Evolutionary conservation across 495 filamentous ascomycete species (phyloP).

Genomic region (Glonium stellatum): DNA sequence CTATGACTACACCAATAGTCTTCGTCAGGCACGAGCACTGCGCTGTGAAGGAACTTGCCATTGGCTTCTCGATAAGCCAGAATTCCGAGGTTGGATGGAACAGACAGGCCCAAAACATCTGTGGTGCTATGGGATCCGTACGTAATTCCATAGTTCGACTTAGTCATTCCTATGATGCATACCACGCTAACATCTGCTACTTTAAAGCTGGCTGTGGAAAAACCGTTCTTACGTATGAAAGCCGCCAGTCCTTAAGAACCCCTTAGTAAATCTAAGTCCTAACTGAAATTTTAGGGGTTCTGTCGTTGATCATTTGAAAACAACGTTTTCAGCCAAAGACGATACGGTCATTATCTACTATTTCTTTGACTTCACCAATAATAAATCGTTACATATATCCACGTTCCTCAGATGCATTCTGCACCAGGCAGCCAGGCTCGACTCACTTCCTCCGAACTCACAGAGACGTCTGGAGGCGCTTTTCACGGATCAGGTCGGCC

Average conservation of each 20-base stretch:
- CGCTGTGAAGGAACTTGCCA: slow-evolving; percentile 19
- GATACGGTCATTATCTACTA: slow-evolving; percentile 24
- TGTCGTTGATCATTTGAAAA: slow-evolving; percentile 12
- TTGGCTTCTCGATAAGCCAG: slow-evolving; percentile 13
- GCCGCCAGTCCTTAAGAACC: background rate
- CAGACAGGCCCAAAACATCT: slow-evolving; percentile 9
- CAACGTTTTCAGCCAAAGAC: background rate
- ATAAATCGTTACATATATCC: slow-evolving; percentile 9
- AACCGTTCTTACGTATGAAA: slow-evolving; percentile 26
- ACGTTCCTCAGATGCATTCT: slow-evolving; percentile 25
- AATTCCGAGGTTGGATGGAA: slow-evolving; percentile 17
- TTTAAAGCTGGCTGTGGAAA: slow-evolving; percentile 30
- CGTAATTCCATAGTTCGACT: slow-evolving; percentile 3
- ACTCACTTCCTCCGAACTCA: slow-evolving; percentile 12
- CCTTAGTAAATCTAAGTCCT: background rate
- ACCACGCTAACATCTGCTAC: slow-evolving; percentile 1
- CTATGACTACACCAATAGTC: slow-evolving; percentile 16
- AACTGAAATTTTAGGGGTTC: slow-evolving; percentile 7
- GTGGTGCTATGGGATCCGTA: slow-evolving; percentile 20
- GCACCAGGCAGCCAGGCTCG: slow-evolving; percentile 20
- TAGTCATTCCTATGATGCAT: background rate
- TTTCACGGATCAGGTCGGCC: slow-evolving; percentile 9
- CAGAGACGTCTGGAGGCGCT: slow-evolving; percentile 11
- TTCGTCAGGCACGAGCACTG: slow-evolving; percentile 6
- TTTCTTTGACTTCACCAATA: slow-evolving; percentile 25